Conservation (phyloP, 1,139 yeast genomes). For the Hyphopichia wangnamkhiaoensis region DNA sequence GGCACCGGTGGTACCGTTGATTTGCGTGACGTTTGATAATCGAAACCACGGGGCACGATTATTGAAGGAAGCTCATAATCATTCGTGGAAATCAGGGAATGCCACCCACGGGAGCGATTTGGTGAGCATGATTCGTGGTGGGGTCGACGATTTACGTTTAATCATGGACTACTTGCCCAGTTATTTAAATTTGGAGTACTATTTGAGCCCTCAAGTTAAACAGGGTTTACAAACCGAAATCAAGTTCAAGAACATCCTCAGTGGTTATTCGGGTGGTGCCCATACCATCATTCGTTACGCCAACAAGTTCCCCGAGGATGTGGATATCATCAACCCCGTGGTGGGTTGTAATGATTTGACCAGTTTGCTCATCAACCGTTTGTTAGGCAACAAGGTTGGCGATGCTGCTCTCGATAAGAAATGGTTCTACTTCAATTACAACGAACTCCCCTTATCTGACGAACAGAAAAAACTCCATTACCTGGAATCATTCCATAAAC, state of each 20-base stretch:
- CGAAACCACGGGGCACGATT: conserved; percentile 62
- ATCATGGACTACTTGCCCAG: conserved; percentile 52
- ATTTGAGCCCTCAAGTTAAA: conserved; percentile 23
- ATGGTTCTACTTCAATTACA: conserved; percentile 34
- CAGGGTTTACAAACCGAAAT: conserved; percentile 19
- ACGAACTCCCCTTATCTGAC: conserved; percentile 33
- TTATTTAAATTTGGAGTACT: conserved; percentile 37
- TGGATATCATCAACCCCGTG: conserved; percentile 45
- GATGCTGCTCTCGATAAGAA: conserved; percentile 25
- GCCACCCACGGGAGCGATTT: conserved; percentile 54
- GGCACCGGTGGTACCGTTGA: conserved; percentile 25
- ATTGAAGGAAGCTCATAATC: conserved; percentile 36
- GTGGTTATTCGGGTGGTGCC: conserved; percentile 65
- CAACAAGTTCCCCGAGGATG: conserved; percentile 35
- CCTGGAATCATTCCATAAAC: conserved; percentile 40
- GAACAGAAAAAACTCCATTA: conserved; percentile 26
- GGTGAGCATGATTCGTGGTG: conserved; percentile 53
- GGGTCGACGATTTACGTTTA: conserved; percentile 48
- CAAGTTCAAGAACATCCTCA: conserved; percentile 35
- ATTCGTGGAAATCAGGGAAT: conserved; percentile 51
- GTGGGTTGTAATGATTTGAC: conserved; percentile 49
- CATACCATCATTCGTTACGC: conserved; percentile 56
- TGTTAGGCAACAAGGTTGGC: conserved; percentile 19
- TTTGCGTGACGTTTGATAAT: conserved; percentile 57
- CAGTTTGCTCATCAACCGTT: conserved; percentile 43